Conservation (phyloP, 2,329 filamentous ascomycete species). For the Coniosporium tulheliwenetii region DNA sequence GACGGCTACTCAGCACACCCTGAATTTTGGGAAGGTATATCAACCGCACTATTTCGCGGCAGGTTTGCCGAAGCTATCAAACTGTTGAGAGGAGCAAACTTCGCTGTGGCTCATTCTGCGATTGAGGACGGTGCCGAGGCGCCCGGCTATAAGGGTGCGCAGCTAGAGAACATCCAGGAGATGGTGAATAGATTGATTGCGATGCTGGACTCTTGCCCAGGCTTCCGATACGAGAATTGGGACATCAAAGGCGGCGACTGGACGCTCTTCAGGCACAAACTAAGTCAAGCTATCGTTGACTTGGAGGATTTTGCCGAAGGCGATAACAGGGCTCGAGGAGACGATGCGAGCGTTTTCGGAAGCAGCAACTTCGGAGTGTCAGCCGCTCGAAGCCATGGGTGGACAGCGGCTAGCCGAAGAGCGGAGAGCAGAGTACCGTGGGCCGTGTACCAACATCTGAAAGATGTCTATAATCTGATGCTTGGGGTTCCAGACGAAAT, state of each 20-base stretch:
- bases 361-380: constrained; percentile 29
- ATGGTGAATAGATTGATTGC: constrained; percentile 54
- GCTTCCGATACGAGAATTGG: constrained; percentile 53
- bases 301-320: constrained; percentile 70
- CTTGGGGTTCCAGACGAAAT: constrained; percentile 64
- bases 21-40: constrained; percentile 77
- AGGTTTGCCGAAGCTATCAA: constrained; percentile 51
- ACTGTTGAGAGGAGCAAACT: constrained; percentile 60
- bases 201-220: constrained; percentile 60
- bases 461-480: constrained; percentile 65
- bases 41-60: constrained; percentile 58
- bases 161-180: constrained; percentile 62
- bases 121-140: constrained; percentile 46
- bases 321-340: constrained; percentile 25
- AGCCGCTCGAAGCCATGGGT: constrained; percentile 32
- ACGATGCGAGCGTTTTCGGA: constrained; percentile 28
- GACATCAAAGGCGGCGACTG: constrained; percentile 69
- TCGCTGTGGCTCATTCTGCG: constrained; percentile 55
- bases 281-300: constrained; percentile 51
- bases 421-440: constrained; percentile 80
- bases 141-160: constrained; percentile 55
- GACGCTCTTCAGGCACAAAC: constrained; percentile 66
- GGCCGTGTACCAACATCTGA: constrained; percentile 75
- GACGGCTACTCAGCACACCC: constrained; percentile 63
- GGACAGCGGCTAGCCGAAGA: constrained; percentile 51